These are phyloP conservation scores for Cyberlindnera americana DNA, from an alignment of 805 yeast genomes.

Conservation along the genomic window DNA sequence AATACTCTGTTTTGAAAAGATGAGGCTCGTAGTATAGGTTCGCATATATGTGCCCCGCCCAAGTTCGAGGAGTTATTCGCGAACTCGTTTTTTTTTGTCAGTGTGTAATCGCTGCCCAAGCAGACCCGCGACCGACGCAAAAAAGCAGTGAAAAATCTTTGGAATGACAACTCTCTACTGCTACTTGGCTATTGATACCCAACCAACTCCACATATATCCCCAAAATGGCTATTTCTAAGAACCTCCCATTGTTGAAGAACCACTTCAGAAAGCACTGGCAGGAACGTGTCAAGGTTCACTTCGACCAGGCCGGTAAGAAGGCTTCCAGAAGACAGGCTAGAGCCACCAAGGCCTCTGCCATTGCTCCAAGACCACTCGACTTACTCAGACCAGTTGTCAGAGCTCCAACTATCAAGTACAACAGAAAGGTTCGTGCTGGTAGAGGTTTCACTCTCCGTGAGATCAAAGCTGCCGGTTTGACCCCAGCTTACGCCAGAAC, in stretches of 20 bases:
- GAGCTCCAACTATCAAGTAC: slow-evolving; percentile 98
- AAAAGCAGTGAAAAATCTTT: slow-evolving; percentile 17
- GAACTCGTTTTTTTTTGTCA: no score
- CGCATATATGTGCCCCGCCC: no score
- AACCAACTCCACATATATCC: neutral
- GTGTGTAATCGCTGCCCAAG: no score
- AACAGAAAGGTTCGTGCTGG: slow-evolving; percentile 99
- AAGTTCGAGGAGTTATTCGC: no score
- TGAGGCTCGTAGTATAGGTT: no score
- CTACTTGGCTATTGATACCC: slow-evolving; percentile 5
- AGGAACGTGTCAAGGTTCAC: slow-evolving; percentile 99
- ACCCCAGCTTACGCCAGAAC: slow-evolving; percentile 95
- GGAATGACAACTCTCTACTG: neutral
- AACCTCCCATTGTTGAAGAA: slow-evolving; percentile 98
- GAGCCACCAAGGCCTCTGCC: slow-evolving; percentile 90
- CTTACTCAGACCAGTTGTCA: slow-evolving; percentile 93
- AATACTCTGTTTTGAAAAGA: no score
- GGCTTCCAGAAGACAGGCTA: slow-evolving; percentile 92
- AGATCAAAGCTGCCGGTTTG: slow-evolving; percentile 96
- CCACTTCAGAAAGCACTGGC: slow-evolving; percentile 99
- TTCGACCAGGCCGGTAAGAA: slow-evolving; percentile 99
- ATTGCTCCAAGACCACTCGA: slow-evolving; percentile 98
- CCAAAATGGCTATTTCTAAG: slow-evolving; percentile 78
- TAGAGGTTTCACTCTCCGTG: slow-evolving; percentile 98
- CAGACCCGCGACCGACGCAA: slow-evolving; percentile 13